Evolutionary conservation across 2,329 filamentous ascomycete species (phyloP).

Genomic region (Penicillium sp.): DNA sequence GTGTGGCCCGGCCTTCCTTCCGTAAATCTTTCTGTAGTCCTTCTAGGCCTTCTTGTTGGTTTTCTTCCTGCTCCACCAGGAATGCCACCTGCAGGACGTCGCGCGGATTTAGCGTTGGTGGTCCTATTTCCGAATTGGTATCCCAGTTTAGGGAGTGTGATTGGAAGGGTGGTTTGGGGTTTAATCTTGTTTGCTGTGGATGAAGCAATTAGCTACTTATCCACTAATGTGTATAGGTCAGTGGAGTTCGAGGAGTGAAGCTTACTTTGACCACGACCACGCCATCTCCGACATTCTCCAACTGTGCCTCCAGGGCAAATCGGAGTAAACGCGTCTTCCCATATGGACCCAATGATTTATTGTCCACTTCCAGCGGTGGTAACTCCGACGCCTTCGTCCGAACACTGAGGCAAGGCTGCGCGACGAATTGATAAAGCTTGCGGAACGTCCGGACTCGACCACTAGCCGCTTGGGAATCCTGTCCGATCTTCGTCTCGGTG

Average conservation of each 20-base stretch:
- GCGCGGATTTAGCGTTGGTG: slow-evolving; percentile 60
- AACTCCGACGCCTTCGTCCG: slow-evolving; percentile 81
- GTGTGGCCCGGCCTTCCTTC: slow-evolving; percentile 59
- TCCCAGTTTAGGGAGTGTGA: slow-evolving; percentile 62
- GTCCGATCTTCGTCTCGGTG: slow-evolving; percentile 72
- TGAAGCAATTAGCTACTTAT: slow-evolving; percentile 17
- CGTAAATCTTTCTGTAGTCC: slow-evolving; percentile 55
- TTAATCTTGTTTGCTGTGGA: slow-evolving; percentile 51
- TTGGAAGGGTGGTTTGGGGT: slow-evolving; percentile 58
- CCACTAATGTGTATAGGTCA: no score
- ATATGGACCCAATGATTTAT: slow-evolving; percentile 50
- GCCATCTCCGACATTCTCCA: slow-evolving; percentile 91
- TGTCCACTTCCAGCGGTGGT: slow-evolving; percentile 50
- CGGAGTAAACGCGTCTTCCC: slow-evolving; percentile 46
- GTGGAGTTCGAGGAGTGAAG: background rate
- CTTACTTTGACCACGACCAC: slow-evolving; percentile 74
- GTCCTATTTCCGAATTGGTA: slow-evolving; percentile 37
- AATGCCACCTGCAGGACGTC: slow-evolving; percentile 70
- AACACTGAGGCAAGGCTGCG: slow-evolving; percentile 86
- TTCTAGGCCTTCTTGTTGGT: slow-evolving; percentile 54
- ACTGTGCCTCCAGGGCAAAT: slow-evolving; percentile 88
- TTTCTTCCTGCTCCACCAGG: slow-evolving; percentile 60
- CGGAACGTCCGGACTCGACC: slow-evolving; percentile 81
- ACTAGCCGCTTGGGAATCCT: slow-evolving; percentile 52
- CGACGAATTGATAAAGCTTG: slow-evolving; percentile 96